Percentiles rank a stretch among this genome's conserved stretches.
These are phyloP conservation scores for Hirschfeldia incana DNA, from an alignment of 345 rosid species.

Conservation along the genomic window DNA sequence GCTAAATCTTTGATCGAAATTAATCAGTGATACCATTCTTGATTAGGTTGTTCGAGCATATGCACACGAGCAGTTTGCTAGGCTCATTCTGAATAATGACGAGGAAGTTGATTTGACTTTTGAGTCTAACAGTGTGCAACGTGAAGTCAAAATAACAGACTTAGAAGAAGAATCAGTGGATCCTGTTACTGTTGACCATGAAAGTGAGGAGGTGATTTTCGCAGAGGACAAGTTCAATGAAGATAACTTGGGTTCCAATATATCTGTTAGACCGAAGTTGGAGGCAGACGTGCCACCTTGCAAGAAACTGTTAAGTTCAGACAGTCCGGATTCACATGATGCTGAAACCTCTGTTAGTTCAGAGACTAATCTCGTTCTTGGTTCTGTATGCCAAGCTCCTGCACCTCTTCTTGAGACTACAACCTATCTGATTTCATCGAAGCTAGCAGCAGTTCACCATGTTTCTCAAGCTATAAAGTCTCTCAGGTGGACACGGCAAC, in stretches of 20 bases:
- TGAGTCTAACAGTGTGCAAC: conserved; percentile 59
- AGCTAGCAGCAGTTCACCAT: conserved; percentile 85
- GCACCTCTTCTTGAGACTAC: conserved; percentile 53
- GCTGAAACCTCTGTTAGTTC: conserved; percentile 23
- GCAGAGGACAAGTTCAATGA: conserved; percentile 39
- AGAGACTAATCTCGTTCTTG: conserved; percentile 46
- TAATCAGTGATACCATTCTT: conserved; percentile 23
- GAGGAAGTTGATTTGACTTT: conserved; percentile 60
- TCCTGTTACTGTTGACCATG: conserved; percentile 42
- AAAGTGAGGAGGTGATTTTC: conserved; percentile 34
- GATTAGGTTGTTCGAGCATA: conserved; percentile 86
- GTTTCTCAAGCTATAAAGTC: conserved; percentile 98
- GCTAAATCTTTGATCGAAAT: conserved; percentile 11
- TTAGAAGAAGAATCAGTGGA: conserved; percentile 56
- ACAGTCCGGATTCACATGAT: conserved; percentile 31
- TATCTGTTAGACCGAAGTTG: conserved; percentile 5
- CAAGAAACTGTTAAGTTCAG: conserved; percentile 34
- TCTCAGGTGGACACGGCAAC: conserved; percentile 86
- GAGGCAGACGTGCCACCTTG: conserved; percentile 40
- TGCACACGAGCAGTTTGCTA: conserved; percentile 95
- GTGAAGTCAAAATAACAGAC: conserved; percentile 56
- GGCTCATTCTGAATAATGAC: conserved; percentile 75
- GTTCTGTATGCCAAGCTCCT: conserved; percentile 42
- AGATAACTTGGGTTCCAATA: conserved; percentile 33
- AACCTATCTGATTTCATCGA: conserved; percentile 67